These are phyloP conservation scores for Xylaria venustula DNA, from an alignment of 495 filamentous ascomycete species.

Conservation along the genomic window DNA sequence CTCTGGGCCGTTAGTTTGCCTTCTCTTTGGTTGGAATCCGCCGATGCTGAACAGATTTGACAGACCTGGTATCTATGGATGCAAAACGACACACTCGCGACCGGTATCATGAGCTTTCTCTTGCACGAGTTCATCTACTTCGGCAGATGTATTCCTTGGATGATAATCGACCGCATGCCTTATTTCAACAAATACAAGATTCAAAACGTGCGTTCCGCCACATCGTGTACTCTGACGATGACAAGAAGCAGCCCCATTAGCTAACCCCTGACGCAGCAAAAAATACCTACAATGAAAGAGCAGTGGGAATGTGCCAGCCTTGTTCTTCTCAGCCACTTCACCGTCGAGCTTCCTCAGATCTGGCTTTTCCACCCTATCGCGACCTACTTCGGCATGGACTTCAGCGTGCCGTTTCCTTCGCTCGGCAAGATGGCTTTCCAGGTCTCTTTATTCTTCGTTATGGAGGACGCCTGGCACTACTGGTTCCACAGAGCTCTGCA, in stretches of 20 bases:
- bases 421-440: conserved; percentile 85
- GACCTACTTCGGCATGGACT: conserved; percentile 84
- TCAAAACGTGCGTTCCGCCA: conserved; percentile 62
- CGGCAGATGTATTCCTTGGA: conserved; percentile 87
- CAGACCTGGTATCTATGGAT: conserved; percentile 91
- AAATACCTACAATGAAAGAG: conserved; percentile 83
- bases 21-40: background rate
- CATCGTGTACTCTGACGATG: background rate
- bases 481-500: conserved; percentile 93
- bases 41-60: conserved; percentile 19
- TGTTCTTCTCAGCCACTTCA: conserved; percentile 91
- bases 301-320: conserved; percentile 93
- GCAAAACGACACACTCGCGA: conserved; percentile 94
- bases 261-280: conserved; percentile 55
- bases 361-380: conserved; percentile 99
- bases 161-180: conserved; percentile 84
- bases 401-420: conserved; percentile 84
- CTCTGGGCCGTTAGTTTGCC: conserved; percentile 75
- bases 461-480: conserved; percentile 99
- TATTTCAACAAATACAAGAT: conserved; percentile 92
- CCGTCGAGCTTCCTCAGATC: conserved; percentile 95
- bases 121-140: conserved; percentile 97
- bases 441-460: conserved; percentile 88
- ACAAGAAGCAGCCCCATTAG: background rate
- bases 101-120: conserved; percentile 92